A percentile compares a stretch with the other conserved stretches of the same genome.
These are phyloP conservation scores for Kazachstania viticola DNA, from an alignment of 805 yeast species.

Conservation along the genomic window DNA sequence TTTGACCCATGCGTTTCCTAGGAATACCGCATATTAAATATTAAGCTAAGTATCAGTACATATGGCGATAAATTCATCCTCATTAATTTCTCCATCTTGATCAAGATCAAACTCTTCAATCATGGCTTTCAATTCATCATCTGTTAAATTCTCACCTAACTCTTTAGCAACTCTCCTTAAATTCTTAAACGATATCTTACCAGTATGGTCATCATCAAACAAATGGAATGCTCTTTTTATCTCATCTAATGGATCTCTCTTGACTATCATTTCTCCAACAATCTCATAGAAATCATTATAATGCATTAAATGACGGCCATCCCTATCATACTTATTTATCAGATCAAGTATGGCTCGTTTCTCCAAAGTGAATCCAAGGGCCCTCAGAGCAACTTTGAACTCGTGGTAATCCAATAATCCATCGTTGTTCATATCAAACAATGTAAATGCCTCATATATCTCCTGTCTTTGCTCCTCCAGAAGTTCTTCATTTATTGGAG, in stretches of 20 bases:
- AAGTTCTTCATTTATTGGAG: constrained; percentile 37
- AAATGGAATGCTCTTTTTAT: constrained; percentile 78
- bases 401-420: constrained; percentile 89
- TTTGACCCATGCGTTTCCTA: neutral
- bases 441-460: constrained; percentile 79
- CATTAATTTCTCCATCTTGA: constrained; percentile 90
- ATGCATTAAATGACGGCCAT: constrained; percentile 57
- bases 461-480: constrained; percentile 84
- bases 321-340: constrained; percentile 72
- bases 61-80: constrained; percentile 80
- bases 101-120: constrained; percentile 94
- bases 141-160: constrained; percentile 82
- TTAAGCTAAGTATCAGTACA: constrained; percentile 74
- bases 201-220: constrained; percentile 82
- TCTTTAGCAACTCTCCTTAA: constrained; percentile 85
- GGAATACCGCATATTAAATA: too few species aligned
- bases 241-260: constrained; percentile 89
- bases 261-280: constrained; percentile 72
- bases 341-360: constrained; percentile 65
- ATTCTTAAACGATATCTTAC: constrained; percentile 71
- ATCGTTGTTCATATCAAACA: constrained; percentile 88
- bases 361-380: constrained; percentile 78
- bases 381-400: constrained; percentile 84
- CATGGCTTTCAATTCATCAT: constrained; percentile 92
- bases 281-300: constrained; percentile 65